Evolutionary conservation across 1,284 basidiomycete species (phyloP), one percentile per base, ranked within the genome.

Genomic region (Rhodotorula glutinis): DNA sequence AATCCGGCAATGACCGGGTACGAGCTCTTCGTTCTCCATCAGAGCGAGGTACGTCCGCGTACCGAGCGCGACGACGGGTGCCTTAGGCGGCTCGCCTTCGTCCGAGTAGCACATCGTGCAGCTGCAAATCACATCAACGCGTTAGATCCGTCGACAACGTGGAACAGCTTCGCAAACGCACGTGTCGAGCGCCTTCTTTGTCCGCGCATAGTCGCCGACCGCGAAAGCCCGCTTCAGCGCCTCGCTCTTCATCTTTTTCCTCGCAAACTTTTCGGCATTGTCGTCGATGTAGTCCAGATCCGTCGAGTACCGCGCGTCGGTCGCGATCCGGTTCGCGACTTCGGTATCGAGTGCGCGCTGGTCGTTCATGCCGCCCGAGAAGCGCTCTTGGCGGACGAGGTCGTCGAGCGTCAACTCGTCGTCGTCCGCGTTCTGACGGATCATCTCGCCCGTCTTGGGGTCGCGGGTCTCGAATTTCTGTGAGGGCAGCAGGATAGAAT

Each of bases 161-260:
- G 17, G 40, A 21, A 38, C 33, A 38, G 33, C 33, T 7, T 5
- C 33, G 33, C 2, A 4, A 47, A 49, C 25, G 19, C 9, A 74
- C 64, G 46, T 84, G 16, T 95, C 87, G 54, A 98, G 79, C 1
- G 87, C 94, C 76, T 90, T 90, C 81, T 96, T 92, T 0, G 96
- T 98, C 56, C 87, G 86, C 65, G 93, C 94, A 80, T 92, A 98
- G 79, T 98, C 95, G 67, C 97, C 87, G 75, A 98, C 91, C 21
- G 96, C 96, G 78, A 98, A 99, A 73, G 93, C 90, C 46, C 95
- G 85, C 80, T 95, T 98, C 87, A 96, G 90, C 30, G 90, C 91
- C 77, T 98, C 96, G 17, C 87, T 87, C 67, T 92, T 90, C 90
- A 96, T 93, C 80, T 94, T 95, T 78, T 91, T 88, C 68, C 92